Percentiles rank a stretch among this genome's conserved stretches.
phyloP scores from a whole-genome alignment of 2,329 filamentous ascomycete species.

The Magnaporthiopsis poae region DNA sequence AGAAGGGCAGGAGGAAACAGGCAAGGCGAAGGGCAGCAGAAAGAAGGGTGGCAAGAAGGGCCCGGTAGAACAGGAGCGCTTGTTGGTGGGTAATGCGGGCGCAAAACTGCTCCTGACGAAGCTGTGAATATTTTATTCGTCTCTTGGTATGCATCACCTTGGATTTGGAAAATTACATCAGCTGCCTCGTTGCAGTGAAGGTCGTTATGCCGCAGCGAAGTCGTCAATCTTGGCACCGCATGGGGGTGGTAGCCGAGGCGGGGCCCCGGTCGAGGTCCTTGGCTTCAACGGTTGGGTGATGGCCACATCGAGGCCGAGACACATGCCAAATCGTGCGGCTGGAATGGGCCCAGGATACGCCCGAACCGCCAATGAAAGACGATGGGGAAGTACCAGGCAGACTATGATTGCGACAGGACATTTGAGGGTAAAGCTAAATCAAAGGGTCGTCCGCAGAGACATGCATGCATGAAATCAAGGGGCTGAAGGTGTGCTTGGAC shows the following conservation, averaged over 20 bases:
- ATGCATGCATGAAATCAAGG: conserved; percentile 6
- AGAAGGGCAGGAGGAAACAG: conserved; percentile 32
- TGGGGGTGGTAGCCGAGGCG: too few species aligned
- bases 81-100: conserved; percentile 50
- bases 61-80: neutral
- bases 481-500: neutral
- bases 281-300: too few species aligned
- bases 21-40: conserved; percentile 25
- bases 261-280: neutral
- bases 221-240: too few species aligned
- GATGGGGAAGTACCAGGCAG: neutral
- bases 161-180: too few species aligned
- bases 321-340: neutral
- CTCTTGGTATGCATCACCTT: conserved; percentile 3
- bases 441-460: neutral
- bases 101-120: conserved; percentile 52
- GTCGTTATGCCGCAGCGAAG: too few species aligned
- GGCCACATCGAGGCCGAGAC: too few species aligned
- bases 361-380: neutral
- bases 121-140: conserved; percentile 26
- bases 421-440: neutral
- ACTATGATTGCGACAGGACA: too few species aligned
- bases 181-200: too few species aligned
- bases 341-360: neutral
- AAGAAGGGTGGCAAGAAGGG: conserved; percentile 29